A percentile compares a stretch with the other conserved stretches of the same genome.
Conservation (phyloP, 768 basidiomycete species). For the Podaxis sp. region DNA sequence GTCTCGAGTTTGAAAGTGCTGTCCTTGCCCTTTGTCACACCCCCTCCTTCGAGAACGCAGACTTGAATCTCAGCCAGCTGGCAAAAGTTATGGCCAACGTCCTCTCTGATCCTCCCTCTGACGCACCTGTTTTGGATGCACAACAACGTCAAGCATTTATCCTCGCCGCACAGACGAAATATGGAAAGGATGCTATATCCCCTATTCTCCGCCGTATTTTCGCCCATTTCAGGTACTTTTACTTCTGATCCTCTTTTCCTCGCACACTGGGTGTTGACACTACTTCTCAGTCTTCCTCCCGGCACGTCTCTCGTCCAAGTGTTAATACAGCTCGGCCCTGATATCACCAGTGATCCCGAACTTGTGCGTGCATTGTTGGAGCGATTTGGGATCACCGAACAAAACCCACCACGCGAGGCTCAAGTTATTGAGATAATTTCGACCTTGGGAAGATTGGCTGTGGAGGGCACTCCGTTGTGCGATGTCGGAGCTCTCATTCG, state of each 20-base stretch:
- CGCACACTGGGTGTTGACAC: conserved; percentile 10
- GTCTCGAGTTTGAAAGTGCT: conserved; percentile 78
- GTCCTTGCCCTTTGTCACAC: conserved; percentile 73
- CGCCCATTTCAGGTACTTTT: conserved; percentile 66
- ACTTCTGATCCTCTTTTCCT: conserved; percentile 15
- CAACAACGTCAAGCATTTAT: conserved; percentile 76
- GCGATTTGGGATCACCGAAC: conserved; percentile 75
- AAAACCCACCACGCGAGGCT: conserved; percentile 67
- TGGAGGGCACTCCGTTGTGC: conserved; percentile 70
- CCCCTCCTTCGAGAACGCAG: conserved; percentile 80
- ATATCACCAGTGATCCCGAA: conserved; percentile 75
- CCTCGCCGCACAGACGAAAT: conserved; percentile 73
- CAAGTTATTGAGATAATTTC: conserved; percentile 74
- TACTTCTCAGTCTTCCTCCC: conserved; percentile 52
- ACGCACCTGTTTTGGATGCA: conserved; percentile 69
- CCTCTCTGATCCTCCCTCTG: conserved; percentile 67
- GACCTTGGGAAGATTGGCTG: conserved; percentile 63
- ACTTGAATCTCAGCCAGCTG: conserved; percentile 71
- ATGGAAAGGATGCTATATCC: conserved; percentile 71
- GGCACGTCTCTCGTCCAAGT: conserved; percentile 73
- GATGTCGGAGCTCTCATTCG: conserved; percentile 76
- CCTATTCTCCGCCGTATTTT: conserved; percentile 77
- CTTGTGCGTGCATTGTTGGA: conserved; percentile 65
- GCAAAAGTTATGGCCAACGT: conserved; percentile 81
- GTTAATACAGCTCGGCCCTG: conserved; percentile 75